phyloP scores from a whole-genome alignment of 2,329 filamentous ascomycete genomes.

The Neofusicoccum sp. region DNA sequence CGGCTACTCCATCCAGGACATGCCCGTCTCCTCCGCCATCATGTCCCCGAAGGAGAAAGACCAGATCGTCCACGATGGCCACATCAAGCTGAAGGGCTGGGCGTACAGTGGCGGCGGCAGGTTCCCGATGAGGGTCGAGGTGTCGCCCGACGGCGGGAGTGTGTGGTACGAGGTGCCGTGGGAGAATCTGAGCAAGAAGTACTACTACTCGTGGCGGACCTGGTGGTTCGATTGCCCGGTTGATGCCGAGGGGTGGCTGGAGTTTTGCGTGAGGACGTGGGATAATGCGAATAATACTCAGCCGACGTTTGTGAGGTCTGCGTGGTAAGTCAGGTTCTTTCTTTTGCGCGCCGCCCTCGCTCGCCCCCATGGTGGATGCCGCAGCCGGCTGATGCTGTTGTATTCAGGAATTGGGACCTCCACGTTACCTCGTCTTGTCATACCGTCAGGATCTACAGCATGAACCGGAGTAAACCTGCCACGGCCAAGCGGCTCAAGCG shows the following conservation, averaged over 20 bases:
- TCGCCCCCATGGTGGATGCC: neutral
- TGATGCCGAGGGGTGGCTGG: conserved; percentile 48
- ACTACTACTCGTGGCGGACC: conserved; percentile 62
- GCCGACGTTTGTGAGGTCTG: conserved; percentile 43
- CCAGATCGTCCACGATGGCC: conserved; percentile 60
- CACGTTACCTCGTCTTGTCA: conserved; percentile 65
- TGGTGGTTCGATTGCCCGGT: conserved; percentile 65
- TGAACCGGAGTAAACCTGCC: conserved; percentile 52
- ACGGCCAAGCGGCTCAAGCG: conserved; percentile 53
- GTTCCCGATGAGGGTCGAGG: conserved; percentile 60
- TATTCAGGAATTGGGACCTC: conserved; percentile 62
- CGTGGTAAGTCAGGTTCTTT: conserved; percentile 34
- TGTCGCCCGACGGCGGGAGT: conserved; percentile 62
- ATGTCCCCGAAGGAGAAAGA: conserved; percentile 63
- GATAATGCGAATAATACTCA: conserved; percentile 49
- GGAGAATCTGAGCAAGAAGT: conserved; percentile 61
- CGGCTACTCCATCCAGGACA: conserved; percentile 68
- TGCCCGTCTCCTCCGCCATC: conserved; percentile 67
- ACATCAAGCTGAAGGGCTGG: conserved; percentile 53
- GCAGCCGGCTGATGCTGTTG: conserved; percentile 14
- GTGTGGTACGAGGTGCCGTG: conserved; percentile 63
- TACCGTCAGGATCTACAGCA: conserved; percentile 60
- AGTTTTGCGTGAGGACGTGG: conserved; percentile 45
- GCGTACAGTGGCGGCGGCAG: conserved; percentile 44
- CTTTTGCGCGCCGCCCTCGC: neutral